A percentile compares a stretch with the other conserved stretches of the same genome.
phyloP scores from a whole-genome alignment of 2,329 filamentous ascomycete genomes.

The Talaromyces amestolkiae region DNA sequence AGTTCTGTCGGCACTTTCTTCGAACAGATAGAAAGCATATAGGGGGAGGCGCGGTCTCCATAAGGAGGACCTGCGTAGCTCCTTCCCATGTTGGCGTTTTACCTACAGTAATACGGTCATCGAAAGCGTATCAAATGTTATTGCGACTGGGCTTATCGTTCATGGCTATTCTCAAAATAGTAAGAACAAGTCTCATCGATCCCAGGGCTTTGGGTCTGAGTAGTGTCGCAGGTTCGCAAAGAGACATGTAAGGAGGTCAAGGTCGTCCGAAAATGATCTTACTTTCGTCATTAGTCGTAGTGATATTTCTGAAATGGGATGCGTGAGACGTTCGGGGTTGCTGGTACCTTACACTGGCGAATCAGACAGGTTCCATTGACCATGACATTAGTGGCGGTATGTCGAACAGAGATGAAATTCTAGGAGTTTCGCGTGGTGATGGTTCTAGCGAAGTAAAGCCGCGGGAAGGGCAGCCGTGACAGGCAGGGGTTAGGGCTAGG shows the following conservation, averaged over 20 bases:
- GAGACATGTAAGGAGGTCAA: neutral
- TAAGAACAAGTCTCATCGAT: neutral
- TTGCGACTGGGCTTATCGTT: neutral
- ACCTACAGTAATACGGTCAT: neutral
- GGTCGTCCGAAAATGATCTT: neutral
- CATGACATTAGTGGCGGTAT: neutral
- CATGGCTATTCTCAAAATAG: conserved; percentile 7
- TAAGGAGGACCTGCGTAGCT: neutral
- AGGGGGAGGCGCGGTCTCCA: neutral
- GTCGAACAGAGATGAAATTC: conserved; percentile 10
- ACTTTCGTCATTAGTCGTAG: neutral
- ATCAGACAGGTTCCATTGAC: neutral
- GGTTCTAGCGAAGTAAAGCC: neutral
- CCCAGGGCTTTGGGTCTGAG: conserved; percentile 6
- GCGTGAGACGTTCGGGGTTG: neutral
- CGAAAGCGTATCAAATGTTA: neutral
- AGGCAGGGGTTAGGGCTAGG: conserved; percentile 15
- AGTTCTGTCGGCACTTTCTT: neutral
- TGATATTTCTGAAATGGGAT: neutral
- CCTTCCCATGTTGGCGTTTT: neutral
- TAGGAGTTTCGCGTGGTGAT: conserved; percentile 1
- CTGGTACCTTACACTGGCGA: neutral
- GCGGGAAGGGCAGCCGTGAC: neutral
- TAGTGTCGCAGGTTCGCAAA: conserved; percentile 12
- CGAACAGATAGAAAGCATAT: neutral